Evolutionary conservation across 148 eudicot species (phyloP).

Genomic region (Chenopodium berlandieri): DNA sequence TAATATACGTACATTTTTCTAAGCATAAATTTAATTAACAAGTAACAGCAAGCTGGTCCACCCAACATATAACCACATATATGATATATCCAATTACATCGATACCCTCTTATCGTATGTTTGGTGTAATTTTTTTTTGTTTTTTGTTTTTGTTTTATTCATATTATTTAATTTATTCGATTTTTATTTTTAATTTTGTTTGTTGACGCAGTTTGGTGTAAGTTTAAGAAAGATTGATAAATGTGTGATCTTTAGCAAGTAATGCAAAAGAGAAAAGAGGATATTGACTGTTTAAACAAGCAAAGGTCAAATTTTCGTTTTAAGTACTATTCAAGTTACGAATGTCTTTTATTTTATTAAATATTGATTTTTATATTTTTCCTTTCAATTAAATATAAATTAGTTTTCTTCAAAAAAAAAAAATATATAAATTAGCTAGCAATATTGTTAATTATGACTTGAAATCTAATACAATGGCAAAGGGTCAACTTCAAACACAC

Average conservation of each 20-base stretch:
- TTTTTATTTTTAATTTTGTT: too few species aligned
- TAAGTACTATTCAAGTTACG: conserved; percentile 18
- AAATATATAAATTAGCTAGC: too few species aligned
- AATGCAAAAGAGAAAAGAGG: not conserved
- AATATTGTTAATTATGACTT: too few species aligned
- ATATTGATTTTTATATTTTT: not conserved
- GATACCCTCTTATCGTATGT: too few species aligned
- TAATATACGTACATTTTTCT: not conserved
- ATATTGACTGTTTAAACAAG: conserved; percentile 18
- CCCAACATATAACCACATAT: not conserved
- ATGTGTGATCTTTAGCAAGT: not conserved
- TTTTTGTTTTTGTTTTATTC: too few species aligned
- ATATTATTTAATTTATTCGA: too few species aligned
- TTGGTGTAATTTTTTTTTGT: too few species aligned
- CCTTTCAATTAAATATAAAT: too few species aligned
- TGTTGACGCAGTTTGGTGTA: not conserved
- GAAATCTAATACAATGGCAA: too few species aligned
- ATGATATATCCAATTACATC: not conserved
- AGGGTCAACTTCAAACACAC: too few species aligned
- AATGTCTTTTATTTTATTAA: conserved; percentile 13
- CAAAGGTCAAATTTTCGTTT: conserved; percentile 16
- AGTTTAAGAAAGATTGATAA: not conserved
- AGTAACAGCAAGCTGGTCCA: not conserved
- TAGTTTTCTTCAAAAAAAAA: too few species aligned
- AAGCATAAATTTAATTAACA: not conserved